Evolutionary conservation across 2,329 filamentous ascomycete species (phyloP), one percentile per base, ranked within the genome.

Genomic region (Aschersonia sp.): DNA sequence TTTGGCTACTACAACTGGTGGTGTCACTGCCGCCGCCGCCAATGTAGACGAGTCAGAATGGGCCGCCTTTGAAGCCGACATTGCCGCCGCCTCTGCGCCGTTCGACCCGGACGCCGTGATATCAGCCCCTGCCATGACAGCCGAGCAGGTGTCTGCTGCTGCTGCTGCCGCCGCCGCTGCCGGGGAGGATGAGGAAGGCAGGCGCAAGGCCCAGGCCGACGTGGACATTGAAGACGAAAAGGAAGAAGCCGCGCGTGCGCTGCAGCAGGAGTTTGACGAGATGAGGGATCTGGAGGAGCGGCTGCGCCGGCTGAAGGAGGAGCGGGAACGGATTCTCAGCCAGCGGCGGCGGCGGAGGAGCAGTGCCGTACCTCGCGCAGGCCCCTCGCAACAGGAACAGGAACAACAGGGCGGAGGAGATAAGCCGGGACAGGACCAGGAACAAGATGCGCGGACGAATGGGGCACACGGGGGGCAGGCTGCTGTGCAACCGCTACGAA

Each of bases 11-110:
- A 22, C 22, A 22, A 22, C 22, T 22, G 22, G 22, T 22, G 22
- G 22, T 22, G 22, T 22, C 22, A 22, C 22, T 22, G 22, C 22
- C 22, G 22, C 22, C 22, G 22, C 22, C 22, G 22, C 22, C 22
- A 22, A 22, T 22, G 66, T 71, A 7, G 79, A 89, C 59, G 86
- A 94, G 58, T 78, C 82, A 47, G 85, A 92, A 63, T 92, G 85
- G 85, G 83, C 85, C 2, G 85, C 86, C 7, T 94, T 94, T 59
- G 83, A 95, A 60, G 84, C 85, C 3, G 86, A 94, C 47, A 80
- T 94, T 48, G 83, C 79, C 14, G 65, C 68, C 32, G 59, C 68
- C 30, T 55, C 61, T 31, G 58, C 58, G 2, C 56, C 65, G 2
- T 63, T 63, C 51, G 56, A 60, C 29, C 58, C 63, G 42, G 71